A percentile compares a stretch with the other conserved stretches of the same genome.
Evolutionary conservation across 2,329 filamentous ascomycete genomes (phyloP).

Genomic region (Fusarium illudens): DNA sequence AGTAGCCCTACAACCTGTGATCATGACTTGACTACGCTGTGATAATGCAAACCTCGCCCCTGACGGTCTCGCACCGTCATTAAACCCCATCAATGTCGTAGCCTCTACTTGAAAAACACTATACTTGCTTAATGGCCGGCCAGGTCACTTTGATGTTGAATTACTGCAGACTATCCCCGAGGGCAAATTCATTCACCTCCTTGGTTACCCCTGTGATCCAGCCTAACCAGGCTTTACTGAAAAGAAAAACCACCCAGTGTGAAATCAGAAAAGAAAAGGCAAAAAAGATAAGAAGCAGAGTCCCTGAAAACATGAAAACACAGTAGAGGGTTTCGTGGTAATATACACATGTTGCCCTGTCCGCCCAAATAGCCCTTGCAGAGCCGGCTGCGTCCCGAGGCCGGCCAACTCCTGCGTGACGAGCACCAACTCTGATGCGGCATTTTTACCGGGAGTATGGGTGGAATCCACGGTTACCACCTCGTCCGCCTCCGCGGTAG

Average conservation of each 20-base stretch:
- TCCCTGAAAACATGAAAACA: neutral
- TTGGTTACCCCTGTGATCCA: conserved; percentile 2
- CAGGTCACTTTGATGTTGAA: conserved; percentile 8
- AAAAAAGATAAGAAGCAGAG: conserved; percentile 11
- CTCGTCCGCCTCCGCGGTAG: conserved; percentile 88
- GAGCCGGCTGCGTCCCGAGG: neutral
- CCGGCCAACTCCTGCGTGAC: neutral
- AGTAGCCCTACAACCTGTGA: too few species aligned
- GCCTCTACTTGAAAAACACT: neutral
- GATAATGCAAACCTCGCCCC: neutral
- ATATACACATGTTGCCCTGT: conserved; percentile 11
- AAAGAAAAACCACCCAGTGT: conserved; percentile 14
- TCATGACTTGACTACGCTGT: too few species aligned
- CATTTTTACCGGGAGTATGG: conserved; percentile 66
- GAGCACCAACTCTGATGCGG: conserved; percentile 1
- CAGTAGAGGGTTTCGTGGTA: conserved; percentile 2
- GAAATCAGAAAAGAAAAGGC: conserved; percentile 11
- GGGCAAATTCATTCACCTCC: conserved; percentile 7
- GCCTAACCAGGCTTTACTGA: conserved; percentile 17
- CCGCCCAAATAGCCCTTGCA: conserved; percentile 10
- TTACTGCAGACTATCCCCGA: conserved; percentile 22
- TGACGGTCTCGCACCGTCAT: neutral
- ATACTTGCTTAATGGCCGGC: neutral
- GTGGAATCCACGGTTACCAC: conserved; percentile 78
- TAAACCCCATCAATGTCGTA: too few species aligned